These are phyloP conservation scores for Phytophthora meadii DNA, from an alignment of 352 stramenopile species.

Conservation along the genomic window DNA sequence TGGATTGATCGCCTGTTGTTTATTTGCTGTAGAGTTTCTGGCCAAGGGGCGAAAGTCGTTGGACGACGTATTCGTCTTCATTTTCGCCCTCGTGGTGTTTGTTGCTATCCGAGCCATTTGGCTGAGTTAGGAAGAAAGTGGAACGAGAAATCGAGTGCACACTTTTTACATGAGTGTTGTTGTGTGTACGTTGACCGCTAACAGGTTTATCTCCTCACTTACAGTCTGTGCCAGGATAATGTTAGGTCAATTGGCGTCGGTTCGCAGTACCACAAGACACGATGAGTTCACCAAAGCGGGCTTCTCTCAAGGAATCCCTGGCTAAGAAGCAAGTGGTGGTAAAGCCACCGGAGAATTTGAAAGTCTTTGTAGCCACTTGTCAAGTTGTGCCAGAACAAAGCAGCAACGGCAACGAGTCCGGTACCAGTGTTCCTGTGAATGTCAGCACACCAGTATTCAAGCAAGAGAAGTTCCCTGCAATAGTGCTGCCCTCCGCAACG, in stretches of 20 bases:
- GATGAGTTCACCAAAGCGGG: conserved; percentile 4
- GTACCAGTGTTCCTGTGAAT: conserved; percentile 10
- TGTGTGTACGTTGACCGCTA: too few relatives aligned
- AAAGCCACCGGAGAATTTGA: conserved; percentile 36
- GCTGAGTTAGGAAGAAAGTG: conserved; percentile 26
- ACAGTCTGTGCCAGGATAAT: too few relatives aligned
- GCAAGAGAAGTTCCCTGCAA: conserved; percentile 61
- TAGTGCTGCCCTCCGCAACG: conserved; percentile 46
- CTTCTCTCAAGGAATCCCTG: background rate
- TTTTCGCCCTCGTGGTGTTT: conserved; percentile 65
- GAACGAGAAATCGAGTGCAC: background rate
- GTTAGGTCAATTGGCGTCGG: conserved; percentile 3
- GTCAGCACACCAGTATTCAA: conserved; percentile 46
- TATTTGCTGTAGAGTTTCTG: conserved; percentile 53
- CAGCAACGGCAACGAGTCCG: conserved; percentile 6
- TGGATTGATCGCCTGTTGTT: conserved; percentile 1
- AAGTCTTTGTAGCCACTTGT: conserved; percentile 68
- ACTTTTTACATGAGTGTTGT: too few relatives aligned
- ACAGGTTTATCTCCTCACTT: too few relatives aligned
- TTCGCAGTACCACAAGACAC: conserved; percentile 4
- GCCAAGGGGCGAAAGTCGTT: conserved; percentile 71
- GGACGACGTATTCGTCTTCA: conserved; percentile 81
- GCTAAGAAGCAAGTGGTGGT: conserved; percentile 2
- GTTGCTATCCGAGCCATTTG: conserved; percentile 58
- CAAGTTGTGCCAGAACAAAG: conserved; percentile 38